These are phyloP conservation scores for Orychophragmus violaceus DNA, from an alignment of 345 rosid genomes.

Conservation along the genomic window DNA sequence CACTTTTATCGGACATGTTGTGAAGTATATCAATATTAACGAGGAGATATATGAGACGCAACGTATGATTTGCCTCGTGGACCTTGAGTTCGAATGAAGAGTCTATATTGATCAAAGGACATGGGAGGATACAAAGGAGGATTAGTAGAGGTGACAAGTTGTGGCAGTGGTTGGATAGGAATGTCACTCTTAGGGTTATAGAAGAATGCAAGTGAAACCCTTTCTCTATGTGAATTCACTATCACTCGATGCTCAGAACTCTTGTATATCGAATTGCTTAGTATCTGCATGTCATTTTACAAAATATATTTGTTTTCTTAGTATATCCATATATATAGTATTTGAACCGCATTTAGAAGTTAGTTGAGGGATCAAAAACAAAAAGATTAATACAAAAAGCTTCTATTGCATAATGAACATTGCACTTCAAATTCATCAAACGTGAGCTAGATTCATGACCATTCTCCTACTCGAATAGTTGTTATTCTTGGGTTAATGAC, in stretches of 20 bases:
- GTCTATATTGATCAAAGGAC: conserved; percentile 81
- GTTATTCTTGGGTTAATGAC: not conserved
- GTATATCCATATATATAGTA: not conserved
- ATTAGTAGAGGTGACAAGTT: conserved; percentile 43
- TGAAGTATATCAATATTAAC: not conserved
- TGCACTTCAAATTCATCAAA: not conserved
- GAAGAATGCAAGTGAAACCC: conserved; percentile 79
- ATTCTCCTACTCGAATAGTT: not conserved
- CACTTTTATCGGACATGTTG: not conserved
- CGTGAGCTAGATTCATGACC: not conserved
- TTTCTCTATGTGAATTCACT: conserved; percentile 55
- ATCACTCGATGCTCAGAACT: conserved; percentile 87
- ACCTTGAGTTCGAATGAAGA: conserved; percentile 60
- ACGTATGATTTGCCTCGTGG: conserved; percentile 80
- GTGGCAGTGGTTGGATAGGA: conserved; percentile 54
- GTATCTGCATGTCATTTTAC: conserved; percentile 43
- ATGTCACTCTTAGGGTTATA: conserved; percentile 85
- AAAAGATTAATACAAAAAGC: not conserved
- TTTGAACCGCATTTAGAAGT: not conserved
- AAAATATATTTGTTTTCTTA: not conserved
- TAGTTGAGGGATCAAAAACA: not conserved
- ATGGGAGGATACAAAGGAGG: conserved; percentile 59
- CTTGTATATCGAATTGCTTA: conserved; percentile 77
- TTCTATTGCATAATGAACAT: not conserved
- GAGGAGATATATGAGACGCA: conserved; percentile 39